Base-by-base conservation (phyloP, 2,329 filamentous ascomycete genomes). In the Exophiala sideris region DNA sequence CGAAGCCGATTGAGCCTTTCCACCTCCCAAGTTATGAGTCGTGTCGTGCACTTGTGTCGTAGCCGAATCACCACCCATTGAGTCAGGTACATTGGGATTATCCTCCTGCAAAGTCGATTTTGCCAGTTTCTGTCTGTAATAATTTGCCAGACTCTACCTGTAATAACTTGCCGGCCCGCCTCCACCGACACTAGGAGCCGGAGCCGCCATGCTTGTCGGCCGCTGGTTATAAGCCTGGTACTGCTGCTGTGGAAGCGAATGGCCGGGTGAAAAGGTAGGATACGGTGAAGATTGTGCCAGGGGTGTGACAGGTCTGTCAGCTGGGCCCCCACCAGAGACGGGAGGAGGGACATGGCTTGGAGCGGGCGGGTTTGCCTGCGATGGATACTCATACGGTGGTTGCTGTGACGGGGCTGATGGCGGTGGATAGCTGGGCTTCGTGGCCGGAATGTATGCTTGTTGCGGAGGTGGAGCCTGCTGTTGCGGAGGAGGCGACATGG, bases 371-470 rank as follows among this genome's bases (percentile, higher is more conserved):
- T 51, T 50, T n/a, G 47, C 46, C 1, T 44, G 32, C 18, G 52
- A 21, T n/a, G 48, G 53, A 42, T 63, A 63, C 36, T 54, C 54
- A n/a, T 58, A 58, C 2, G 54, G 49, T 3, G 54, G 49, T 41
- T 33, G 46, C 24, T 20, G 50, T 48, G 49, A 44, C 12, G 52
- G 53, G 41, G 54, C 47, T 35, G 52, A 53, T n/a, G 58, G 38
- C 18, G 49, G 45, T 29, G 58, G 91, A 94, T 63, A 97, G 84
- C 18, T 44, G n/a, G 41, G 20, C 12, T 44, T 44, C 74, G 89
- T 95, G 70, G 96, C 45, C 10, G 52, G 48, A 10, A 48, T 48
- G 16, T 53, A 54, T 29, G 57, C 10, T 10, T 42, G 40, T 24
- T 42, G 40, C 5, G 24, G 5, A 29, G 24, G 24, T 8, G 24